These are phyloP conservation scores for Teratosphaeria zuluensis DNA, from an alignment of 2,329 filamentous ascomycete species.

Conservation along the genomic window DNA sequence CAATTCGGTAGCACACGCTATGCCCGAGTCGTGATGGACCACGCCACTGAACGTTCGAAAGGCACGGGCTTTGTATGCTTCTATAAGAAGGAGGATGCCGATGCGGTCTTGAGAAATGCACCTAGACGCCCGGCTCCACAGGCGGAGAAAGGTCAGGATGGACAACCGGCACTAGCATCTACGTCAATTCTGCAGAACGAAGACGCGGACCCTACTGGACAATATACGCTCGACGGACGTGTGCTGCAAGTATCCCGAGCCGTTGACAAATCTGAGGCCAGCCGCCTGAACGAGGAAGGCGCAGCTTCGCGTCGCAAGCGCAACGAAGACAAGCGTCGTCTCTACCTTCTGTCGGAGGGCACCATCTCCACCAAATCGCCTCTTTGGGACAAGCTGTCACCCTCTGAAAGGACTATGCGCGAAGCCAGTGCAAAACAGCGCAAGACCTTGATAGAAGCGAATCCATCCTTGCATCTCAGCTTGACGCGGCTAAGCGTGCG, in stretches of 20 bases:
- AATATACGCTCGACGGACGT: slow-evolving; percentile 84
- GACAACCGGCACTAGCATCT: slow-evolving; percentile 38
- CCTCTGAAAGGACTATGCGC: slow-evolving; percentile 75
- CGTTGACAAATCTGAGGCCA: slow-evolving; percentile 73
- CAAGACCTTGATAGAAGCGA: slow-evolving; percentile 80
- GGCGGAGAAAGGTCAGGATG: slow-evolving; percentile 13
- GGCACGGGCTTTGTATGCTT: slow-evolving; percentile 97
- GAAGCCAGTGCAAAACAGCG: slow-evolving; percentile 80
- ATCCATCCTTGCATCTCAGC: slow-evolving; percentile 79
- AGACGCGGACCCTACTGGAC: slow-evolving; percentile 66
- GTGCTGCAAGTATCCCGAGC: slow-evolving; percentile 76
- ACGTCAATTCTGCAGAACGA: slow-evolving; percentile 85
- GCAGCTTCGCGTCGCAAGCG: slow-evolving; percentile 51
- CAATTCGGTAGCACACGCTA: slow-evolving; percentile 84
- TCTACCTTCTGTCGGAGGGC: slow-evolving; percentile 83
- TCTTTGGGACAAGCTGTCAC: slow-evolving; percentile 65
- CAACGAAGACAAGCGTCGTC: slow-evolving; percentile 79
- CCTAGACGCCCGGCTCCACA: slow-evolving; percentile 45
- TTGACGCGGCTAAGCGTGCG: slow-evolving; percentile 83
- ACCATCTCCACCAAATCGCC: slow-evolving; percentile 68
- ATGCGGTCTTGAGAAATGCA: slow-evolving; percentile 63
- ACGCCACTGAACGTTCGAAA: slow-evolving; percentile 71
- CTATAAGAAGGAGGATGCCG: slow-evolving; percentile 64
- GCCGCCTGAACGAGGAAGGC: slow-evolving; percentile 62
- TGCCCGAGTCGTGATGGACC: slow-evolving; percentile 83